These are phyloP conservation scores for Rhodotorula sp. DNA, from an alignment of 1,284 basidiomycete species.

Conservation along the genomic window DNA sequence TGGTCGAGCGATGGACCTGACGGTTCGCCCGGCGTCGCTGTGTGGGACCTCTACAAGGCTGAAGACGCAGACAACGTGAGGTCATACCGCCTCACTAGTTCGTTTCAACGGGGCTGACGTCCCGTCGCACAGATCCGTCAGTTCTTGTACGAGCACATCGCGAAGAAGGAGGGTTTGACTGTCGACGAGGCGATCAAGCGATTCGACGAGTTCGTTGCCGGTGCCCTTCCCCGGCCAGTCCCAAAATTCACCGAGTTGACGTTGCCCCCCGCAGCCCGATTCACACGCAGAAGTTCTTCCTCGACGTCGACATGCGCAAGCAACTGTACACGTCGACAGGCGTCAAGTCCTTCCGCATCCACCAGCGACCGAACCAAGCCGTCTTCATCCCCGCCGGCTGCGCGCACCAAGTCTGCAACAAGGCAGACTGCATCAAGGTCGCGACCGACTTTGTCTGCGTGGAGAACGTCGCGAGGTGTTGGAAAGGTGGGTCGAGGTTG, in stretches of 20 bases:
- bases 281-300: slow-evolving; percentile 82
- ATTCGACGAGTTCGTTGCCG: slow-evolving; percentile 35
- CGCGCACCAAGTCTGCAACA: slow-evolving; percentile 65
- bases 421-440: slow-evolving; percentile 90
- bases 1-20: slow-evolving; percentile 63
- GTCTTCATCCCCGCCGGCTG: slow-evolving; percentile 88
- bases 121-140: slow-evolving; percentile 55
- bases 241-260: too few species aligned
- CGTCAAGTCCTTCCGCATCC: slow-evolving; percentile 75
- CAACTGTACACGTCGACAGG: slow-evolving; percentile 66
- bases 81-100: neutral
- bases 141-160: slow-evolving; percentile 59
- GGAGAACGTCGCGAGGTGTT: slow-evolving; percentile 68
- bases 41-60: slow-evolving; percentile 86
- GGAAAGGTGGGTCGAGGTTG: slow-evolving; percentile 19
- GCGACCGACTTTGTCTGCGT: slow-evolving; percentile 95
- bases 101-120: neutral
- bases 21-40: slow-evolving; percentile 72
- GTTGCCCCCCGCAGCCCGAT: slow-evolving; percentile 61
- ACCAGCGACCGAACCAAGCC: slow-evolving; percentile 87
- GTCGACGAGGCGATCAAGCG: slow-evolving; percentile 13
- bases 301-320: slow-evolving; percentile 66
- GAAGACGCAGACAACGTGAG: slow-evolving; percentile 66
- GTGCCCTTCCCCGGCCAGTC: neutral
- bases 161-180: slow-evolving; percentile 44